Conservation (phyloP, 345 rosid species). For the Mangifera indica region DNA sequence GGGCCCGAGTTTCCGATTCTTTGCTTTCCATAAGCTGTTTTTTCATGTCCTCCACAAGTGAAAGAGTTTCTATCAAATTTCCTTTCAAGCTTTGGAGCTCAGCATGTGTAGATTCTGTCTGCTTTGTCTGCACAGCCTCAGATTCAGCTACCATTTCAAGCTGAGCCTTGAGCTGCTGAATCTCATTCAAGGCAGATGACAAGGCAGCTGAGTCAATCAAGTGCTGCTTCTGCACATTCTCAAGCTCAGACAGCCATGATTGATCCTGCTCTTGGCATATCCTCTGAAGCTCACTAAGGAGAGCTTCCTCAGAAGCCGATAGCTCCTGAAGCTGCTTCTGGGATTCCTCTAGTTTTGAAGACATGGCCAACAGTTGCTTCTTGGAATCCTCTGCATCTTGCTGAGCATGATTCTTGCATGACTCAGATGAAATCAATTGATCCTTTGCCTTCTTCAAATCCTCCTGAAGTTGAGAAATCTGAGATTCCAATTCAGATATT, state of each 20-base stretch:
- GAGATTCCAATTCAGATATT: slow-evolving; percentile 74
- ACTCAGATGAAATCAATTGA: slow-evolving; percentile 59
- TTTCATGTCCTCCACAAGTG: slow-evolving; percentile 72
- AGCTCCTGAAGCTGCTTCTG: slow-evolving; percentile 52
- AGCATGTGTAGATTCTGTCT: slow-evolving; percentile 46
- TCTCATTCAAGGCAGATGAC: slow-evolving; percentile 65
- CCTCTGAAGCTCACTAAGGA: slow-evolving; percentile 36
- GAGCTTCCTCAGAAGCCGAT: slow-evolving; percentile 52
- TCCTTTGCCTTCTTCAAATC: slow-evolving; percentile 85
- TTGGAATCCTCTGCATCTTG: slow-evolving; percentile 75
- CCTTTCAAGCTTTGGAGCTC: slow-evolving; percentile 71
- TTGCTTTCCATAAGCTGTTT: slow-evolving; percentile 65
- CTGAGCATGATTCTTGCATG: slow-evolving; percentile 69
- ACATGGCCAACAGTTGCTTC: slow-evolving; percentile 53
- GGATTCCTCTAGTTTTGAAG: slow-evolving; percentile 60
- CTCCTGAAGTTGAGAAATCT: slow-evolving; percentile 71
- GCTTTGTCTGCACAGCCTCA: slow-evolving; percentile 52
- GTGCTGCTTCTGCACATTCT: slow-evolving; percentile 52
- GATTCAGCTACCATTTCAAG: slow-evolving; percentile 61
- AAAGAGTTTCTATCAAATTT: slow-evolving; percentile 57
- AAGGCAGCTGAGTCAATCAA: slow-evolving; percentile 54
- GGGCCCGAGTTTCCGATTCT: slow-evolving; percentile 78
- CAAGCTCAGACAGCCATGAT: slow-evolving; percentile 54
- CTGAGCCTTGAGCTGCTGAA: slow-evolving; percentile 64
- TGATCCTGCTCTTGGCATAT: slow-evolving; percentile 48